These are phyloP conservation scores for Cenchrus purpureus DNA, from an alignment of 176 grass and related monocot species.

Conservation along the genomic window DNA sequence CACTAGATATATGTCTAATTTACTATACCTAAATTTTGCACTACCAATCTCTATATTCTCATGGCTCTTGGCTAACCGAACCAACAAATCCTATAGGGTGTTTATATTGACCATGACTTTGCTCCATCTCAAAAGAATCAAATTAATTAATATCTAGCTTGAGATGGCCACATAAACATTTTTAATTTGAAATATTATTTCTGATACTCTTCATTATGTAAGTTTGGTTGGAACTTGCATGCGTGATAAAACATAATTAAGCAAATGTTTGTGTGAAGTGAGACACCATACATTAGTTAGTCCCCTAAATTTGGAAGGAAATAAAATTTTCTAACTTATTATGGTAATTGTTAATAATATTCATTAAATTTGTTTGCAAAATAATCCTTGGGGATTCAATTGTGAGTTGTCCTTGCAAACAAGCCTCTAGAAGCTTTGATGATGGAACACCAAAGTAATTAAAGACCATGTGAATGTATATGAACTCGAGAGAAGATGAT, in stretches of 20 bases:
- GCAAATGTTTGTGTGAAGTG: background rate
- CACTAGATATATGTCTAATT: slow-evolving; percentile 12
- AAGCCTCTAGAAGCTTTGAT: slow-evolving; percentile 15
- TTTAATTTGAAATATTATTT: background rate
- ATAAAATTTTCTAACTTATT: background rate
- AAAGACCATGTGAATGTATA: slow-evolving; percentile 43
- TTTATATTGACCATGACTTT: too few species aligned
- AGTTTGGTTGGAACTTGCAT: background rate
- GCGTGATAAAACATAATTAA: background rate
- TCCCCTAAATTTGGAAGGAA: background rate
- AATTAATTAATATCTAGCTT: background rate
- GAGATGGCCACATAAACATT: background rate
- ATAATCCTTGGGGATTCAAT: background rate
- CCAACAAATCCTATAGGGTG: background rate
- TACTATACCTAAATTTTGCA: slow-evolving; percentile 33
- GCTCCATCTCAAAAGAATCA: background rate
- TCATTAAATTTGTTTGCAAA: background rate
- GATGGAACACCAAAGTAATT: slow-evolving; percentile 13
- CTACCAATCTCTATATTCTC: background rate
- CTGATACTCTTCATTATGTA: background rate
- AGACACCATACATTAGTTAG: background rate
- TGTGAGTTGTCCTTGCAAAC: background rate
- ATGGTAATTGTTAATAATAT: background rate
- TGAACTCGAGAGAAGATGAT: slow-evolving; percentile 38
- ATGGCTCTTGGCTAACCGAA: slow-evolving; percentile 1